A percentile compares a stretch with the other conserved stretches of the same genome.
phyloP scores from a whole-genome alignment of 768 basidiomycete genomes.

The Leccinum imitatum region DNA sequence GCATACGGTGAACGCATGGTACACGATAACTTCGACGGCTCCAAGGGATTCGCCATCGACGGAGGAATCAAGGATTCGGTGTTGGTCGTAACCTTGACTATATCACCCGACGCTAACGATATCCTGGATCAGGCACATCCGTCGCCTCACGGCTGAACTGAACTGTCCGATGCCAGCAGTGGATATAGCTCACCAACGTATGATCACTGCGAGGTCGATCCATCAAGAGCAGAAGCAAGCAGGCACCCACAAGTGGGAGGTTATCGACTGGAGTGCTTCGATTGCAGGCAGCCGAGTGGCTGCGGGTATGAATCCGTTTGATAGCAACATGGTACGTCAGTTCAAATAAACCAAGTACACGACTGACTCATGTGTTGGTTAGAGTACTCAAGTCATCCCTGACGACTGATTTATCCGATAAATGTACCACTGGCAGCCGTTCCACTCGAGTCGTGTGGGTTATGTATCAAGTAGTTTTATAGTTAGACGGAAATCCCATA shows the following conservation, averaged over 20 bases:
- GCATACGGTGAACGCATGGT: slow-evolving; percentile 68
- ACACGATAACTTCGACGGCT: slow-evolving; percentile 71
- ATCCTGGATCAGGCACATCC: slow-evolving; percentile 52
- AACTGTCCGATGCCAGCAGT: slow-evolving; percentile 71
- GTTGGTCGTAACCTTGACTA: slow-evolving; percentile 33
- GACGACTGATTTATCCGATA: slow-evolving; percentile 16
- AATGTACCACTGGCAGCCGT: neutral
- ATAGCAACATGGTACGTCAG: slow-evolving; percentile 33
- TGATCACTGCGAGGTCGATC: slow-evolving; percentile 76
- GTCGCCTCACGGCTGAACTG: slow-evolving; percentile 61
- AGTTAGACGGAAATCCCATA: neutral
- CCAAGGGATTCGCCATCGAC: slow-evolving; percentile 73
- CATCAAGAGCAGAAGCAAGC: slow-evolving; percentile 48
- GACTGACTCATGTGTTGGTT: neutral
- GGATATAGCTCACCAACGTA: slow-evolving; percentile 72
- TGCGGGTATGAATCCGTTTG: slow-evolving; percentile 59
- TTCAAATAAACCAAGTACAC: neutral
- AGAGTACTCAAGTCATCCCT: slow-evolving; percentile 23
- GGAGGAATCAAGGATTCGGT: slow-evolving; percentile 87
- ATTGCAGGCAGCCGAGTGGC: slow-evolving; percentile 76
- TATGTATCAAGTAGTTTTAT: neutral
- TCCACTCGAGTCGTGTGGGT: neutral
- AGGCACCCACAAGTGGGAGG: slow-evolving; percentile 51
- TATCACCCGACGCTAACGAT: slow-evolving; percentile 4
- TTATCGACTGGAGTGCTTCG: slow-evolving; percentile 81